Evolutionary conservation across 805 yeast species (phyloP), one percentile per base, ranked within the genome.

Genomic region (Lipomyces chichibuensis): DNA sequence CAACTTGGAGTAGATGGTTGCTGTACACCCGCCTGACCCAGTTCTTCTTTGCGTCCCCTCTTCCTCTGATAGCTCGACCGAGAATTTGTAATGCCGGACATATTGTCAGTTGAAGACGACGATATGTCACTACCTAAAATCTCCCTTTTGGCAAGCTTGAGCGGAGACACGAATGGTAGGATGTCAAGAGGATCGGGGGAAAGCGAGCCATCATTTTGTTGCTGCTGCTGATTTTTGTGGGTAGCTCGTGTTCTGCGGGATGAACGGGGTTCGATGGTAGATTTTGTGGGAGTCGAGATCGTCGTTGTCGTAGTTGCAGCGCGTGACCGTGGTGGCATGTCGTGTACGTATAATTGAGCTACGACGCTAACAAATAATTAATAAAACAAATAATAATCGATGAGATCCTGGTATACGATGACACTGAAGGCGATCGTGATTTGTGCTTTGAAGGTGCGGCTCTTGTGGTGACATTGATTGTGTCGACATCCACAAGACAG

Each of bases 131-230:
- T 4, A 8, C 49, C 49, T 43, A 43, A 20, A 52, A 52, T 52
- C 55, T 52, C 55, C 11, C 32, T 52, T 13, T 27, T 52, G 55
- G 55, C 32, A 27, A 52, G 20, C 51, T 66, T 66, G 17, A 64
- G 14, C 17, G 69, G 69, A 17, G 69, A 66, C 6, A 66, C 52
- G 51, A 60, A 51, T 23, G 69, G 69, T 35, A 66, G 20, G 33
- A 63, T 55, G 14, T 66, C 69, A 23, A 66, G 56, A 17, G 66
- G 69, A 63, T 66, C 69, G 23, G 69, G 69, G 25, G 69, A 65
- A n/a, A 59, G 37, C 39, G 57, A 39, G 14, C 46, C 25, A 2
- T 32, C 53, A 13, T 20, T 9, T n/a, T 35, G 43, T 23, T 55
- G 29, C 7, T 55, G 54, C n/a, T 29, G 33, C 23, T 46, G 32